Percentiles rank a stretch among this genome's conserved stretches.
Conservation (phyloP, 176 grass and related monocot genomes). For the Oryza nivara region DNA sequence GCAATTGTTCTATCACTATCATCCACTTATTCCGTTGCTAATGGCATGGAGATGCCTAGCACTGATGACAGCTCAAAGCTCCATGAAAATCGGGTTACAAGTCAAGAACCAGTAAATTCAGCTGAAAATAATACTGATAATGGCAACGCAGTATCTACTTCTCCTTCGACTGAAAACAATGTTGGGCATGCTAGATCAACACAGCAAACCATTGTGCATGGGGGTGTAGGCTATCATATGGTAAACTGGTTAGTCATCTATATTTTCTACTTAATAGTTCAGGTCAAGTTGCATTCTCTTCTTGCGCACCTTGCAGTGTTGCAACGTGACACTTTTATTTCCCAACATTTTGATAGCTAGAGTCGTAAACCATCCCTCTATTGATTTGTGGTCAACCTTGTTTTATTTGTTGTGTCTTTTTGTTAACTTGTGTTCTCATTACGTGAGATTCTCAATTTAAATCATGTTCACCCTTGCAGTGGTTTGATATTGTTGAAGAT, state of each 20-base stretch:
- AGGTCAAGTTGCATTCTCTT: conserved; percentile 13
- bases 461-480: conserved; percentile 48
- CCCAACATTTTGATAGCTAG: conserved; percentile 20
- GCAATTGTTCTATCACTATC: conserved; percentile 82
- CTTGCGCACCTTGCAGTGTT: conserved; percentile 17
- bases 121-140: conserved; percentile 54
- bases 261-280: conserved; percentile 33
- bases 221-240: conserved; percentile 99
- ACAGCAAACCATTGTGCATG: conserved; percentile 75
- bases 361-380: conserved; percentile 12
- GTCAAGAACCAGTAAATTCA: conserved; percentile 53
- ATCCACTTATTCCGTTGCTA: conserved; percentile 70
- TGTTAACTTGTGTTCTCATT: conserved; percentile 6
- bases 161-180: conserved; percentile 63
- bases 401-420: conserved; percentile 31
- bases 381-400: conserved; percentile 16
- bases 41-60: conserved; percentile 62
- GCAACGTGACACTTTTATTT: conserved; percentile 22
- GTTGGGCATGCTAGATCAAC: conserved; percentile 48
- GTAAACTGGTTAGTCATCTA: conserved; percentile 97
- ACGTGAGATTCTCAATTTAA: background rate
- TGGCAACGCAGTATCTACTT: conserved; percentile 56
- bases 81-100: conserved; percentile 46
- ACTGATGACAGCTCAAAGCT: conserved; percentile 45
- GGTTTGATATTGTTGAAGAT: conserved; percentile 98